Base-by-base conservation (phyloP, 2,329 filamentous ascomycete genomes). In the Aspergillus costaricaensis region DNA sequence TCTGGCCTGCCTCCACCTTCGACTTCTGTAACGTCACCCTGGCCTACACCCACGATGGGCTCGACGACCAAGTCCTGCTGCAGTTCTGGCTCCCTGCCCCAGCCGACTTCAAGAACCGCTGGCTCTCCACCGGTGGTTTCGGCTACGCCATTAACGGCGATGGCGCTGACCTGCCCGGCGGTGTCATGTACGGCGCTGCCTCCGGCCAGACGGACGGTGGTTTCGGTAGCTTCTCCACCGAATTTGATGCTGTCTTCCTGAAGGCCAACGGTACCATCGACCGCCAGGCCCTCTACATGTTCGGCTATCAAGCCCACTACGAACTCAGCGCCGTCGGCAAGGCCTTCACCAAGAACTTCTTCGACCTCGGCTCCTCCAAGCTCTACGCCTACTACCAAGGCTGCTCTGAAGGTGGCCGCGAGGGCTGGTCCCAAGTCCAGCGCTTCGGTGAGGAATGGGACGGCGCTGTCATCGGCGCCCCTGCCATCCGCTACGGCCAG, bases 361-460 rank as follows among this genome's bases (percentile, higher is more conserved):
- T 79, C 67, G 70, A 68, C 44, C 55, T 68, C 47, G 59, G 62
- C 30, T 54, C 52, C 39, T 50, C 47, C 25, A 75, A 72, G 58
- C 17, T 75, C 41, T 74, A 74, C 55, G 70, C 81, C 4, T 85
- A 85, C 71, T 85, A 81, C 64, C 77, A 83, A 62, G 83, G 82
- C 5, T 85, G 83, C 70, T 84, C 82, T 8, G 82, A 85, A 52
- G 83, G 83, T 17, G 83, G 81, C 0, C 77, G 82, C 41, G 80
- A 84, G 70, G 82, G 81, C 12, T 79, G 78, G 78, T 78, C 74
- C 58, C 82, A 84, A 68, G 73, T 82, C 2, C 83, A 85, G 68
- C 79, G 81, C 14, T 85, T 77, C 64, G 70, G 67, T 5, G 80
- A 79, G 8, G 76, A 80, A 51, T 82, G 77, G 60, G 81, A 83